A percentile compares a stretch with the other conserved stretches of the same genome.
Conservation (phyloP, 352 stramenopile genomes). For the Phytophthora constricta region DNA sequence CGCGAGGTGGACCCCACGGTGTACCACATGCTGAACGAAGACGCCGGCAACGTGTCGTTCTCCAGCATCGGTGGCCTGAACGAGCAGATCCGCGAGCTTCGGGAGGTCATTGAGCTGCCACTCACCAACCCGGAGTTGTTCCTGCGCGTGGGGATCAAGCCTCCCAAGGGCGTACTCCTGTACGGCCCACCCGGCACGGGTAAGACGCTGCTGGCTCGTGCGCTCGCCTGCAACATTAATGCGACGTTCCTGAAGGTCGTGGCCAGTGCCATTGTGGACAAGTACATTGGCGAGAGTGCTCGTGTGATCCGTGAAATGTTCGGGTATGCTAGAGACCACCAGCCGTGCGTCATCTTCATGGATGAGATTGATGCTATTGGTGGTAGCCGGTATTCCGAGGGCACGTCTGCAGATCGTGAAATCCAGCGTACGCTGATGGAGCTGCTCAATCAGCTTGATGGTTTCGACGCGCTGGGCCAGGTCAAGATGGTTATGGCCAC, state of each 20-base stretch:
- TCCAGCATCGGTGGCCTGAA: conserved; percentile 98
- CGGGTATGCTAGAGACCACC: conserved; percentile 95
- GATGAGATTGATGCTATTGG: conserved; percentile 99
- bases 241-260: conserved; percentile 99
- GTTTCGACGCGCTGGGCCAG: conserved; percentile 98
- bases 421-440: conserved; percentile 99
- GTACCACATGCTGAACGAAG: conserved; percentile 99
- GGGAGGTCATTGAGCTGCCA: conserved; percentile 98
- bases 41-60: conserved; percentile 97
- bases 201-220: conserved; percentile 98
- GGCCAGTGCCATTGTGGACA: conserved; percentile 99
- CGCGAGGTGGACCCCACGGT: conserved; percentile 99
- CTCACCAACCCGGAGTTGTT: conserved; percentile 99
- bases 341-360: conserved; percentile 99
- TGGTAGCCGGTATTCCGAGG: conserved; percentile 97
- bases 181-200: conserved; percentile 99
- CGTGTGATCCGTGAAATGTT: conserved; percentile 99
- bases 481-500: conserved; percentile 99
- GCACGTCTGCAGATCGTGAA: conserved; percentile 96
- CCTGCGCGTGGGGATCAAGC: conserved; percentile 98
- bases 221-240: conserved; percentile 99
- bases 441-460: conserved; percentile 99
- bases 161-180: conserved; percentile 97
- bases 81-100: conserved; percentile 98
- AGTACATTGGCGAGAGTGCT: conserved; percentile 99